Evolutionary conservation across 805 yeast genomes (phyloP).

Genomic region (Lipomyces yamadae): DNA sequence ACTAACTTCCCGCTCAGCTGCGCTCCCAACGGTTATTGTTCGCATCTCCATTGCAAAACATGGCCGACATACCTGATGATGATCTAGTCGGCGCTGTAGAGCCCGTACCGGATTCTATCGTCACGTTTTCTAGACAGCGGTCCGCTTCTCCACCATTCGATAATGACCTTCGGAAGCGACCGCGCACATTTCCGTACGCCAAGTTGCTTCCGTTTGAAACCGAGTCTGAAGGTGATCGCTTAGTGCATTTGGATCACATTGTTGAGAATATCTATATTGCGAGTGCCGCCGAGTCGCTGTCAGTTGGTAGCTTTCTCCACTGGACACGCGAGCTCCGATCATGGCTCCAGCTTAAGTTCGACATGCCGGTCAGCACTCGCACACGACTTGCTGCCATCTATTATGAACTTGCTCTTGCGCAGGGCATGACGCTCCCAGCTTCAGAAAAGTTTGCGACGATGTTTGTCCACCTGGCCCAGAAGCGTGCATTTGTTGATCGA

Average conservation of each 20-base stretch:
- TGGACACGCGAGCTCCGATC: constrained; percentile 87
- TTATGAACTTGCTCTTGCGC: constrained; percentile 68
- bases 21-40: neutral
- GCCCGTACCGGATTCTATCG: constrained; percentile 7
- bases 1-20: neutral
- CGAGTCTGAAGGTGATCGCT: constrained; percentile 70
- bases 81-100: constrained; percentile 7
- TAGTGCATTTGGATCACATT: constrained; percentile 77
- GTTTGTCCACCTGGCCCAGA: constrained; percentile 62
- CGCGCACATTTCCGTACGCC: constrained; percentile 50
- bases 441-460: constrained; percentile 64
- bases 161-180: constrained; percentile 18
- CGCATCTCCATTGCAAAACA: neutral
- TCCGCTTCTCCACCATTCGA: constrained; percentile 7
- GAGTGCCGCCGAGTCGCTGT: constrained; percentile 69
- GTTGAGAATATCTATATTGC: constrained; percentile 80
- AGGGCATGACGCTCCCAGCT: constrained; percentile 68
- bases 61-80: constrained; percentile 1
- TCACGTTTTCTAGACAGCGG: neutral
- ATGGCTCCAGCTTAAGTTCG: constrained; percentile 77
- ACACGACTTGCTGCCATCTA: constrained; percentile 68
- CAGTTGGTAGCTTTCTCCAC: constrained; percentile 73
- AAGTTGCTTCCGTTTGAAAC: constrained; percentile 71
- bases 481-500: constrained; percentile 50
- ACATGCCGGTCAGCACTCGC: constrained; percentile 71